phyloP scores from a whole-genome alignment of 805 yeast species.

The Saccharomycopsis capsularis region DNA sequence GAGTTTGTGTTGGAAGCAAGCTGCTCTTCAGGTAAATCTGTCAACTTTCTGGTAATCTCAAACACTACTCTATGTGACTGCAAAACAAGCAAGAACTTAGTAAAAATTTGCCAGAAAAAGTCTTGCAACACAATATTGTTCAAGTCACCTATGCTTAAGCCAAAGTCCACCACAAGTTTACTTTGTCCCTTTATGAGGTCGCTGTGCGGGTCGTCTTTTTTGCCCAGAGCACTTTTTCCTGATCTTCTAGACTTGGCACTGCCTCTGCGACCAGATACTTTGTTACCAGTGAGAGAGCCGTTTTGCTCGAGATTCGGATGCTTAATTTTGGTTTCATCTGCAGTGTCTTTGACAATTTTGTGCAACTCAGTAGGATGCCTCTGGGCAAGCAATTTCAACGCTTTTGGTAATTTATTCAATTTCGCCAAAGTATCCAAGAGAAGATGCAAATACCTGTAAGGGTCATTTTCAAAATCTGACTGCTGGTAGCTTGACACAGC shows the following conservation, averaged over 20 bases:
- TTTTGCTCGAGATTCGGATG: slow-evolving; percentile 33
- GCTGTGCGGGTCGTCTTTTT: not conserved
- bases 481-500: slow-evolving; percentile 31
- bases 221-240: not conserved
- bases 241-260: not conserved
- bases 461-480: slow-evolving; percentile 34
- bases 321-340: slow-evolving; percentile 56
- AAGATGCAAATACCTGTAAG: slow-evolving; percentile 46
- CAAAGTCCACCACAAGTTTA: slow-evolving; percentile 26
- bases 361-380: slow-evolving; percentile 58
- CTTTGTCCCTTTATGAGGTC: not conserved
- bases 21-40: slow-evolving; percentile 23
- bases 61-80: slow-evolving; percentile 64
- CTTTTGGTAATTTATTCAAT: slow-evolving; percentile 53
- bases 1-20: slow-evolving; percentile 20
- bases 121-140: slow-evolving; percentile 56
- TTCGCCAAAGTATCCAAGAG: slow-evolving; percentile 52
- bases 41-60: slow-evolving; percentile 41
- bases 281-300: not conserved
- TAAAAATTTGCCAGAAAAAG: slow-evolving; percentile 63
- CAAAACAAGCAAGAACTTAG: slow-evolving; percentile 52
- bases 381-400: slow-evolving; percentile 46
- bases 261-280: not conserved
- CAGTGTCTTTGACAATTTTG: slow-evolving; percentile 51
- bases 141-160: slow-evolving; percentile 38